Conservation (phyloP, 106 monocot species). For the Ottelia alismoides region DNA sequence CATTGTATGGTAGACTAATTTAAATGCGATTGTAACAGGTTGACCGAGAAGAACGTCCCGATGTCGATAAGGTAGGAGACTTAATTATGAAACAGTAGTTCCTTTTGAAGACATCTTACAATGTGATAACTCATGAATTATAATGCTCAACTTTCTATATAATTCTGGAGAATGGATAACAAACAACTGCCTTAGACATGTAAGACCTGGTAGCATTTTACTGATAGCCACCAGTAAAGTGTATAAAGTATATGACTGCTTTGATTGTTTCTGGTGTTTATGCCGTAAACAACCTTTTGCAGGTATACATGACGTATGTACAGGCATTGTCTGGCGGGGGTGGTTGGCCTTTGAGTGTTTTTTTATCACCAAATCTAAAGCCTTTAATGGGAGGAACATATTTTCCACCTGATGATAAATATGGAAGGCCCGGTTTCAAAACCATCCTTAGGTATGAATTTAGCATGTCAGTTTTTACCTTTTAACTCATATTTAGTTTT, state of each 20-base stretch:
- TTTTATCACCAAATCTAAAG: conserved; percentile 84
- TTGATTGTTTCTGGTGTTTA: background rate
- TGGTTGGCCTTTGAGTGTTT: conserved; percentile 94
- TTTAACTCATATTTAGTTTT: background rate
- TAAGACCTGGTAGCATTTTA: too few relatives aligned
- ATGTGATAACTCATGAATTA: too few relatives aligned
- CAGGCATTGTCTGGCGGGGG: conserved; percentile 87
- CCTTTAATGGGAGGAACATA: conserved; percentile 98
- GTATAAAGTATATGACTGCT: too few relatives aligned
- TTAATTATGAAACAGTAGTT: too few relatives aligned
- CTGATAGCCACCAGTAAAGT: too few relatives aligned
- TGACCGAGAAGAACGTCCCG: conserved; percentile 87
- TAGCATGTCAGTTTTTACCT: too few relatives aligned
- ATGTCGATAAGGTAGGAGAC: conserved; percentile 99
- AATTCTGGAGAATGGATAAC: too few relatives aligned
- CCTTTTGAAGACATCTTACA: too few relatives aligned
- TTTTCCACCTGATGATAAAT: conserved; percentile 92
- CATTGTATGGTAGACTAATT: too few relatives aligned
- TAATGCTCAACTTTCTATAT: too few relatives aligned
- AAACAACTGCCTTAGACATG: too few relatives aligned
- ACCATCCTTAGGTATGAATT: conserved; percentile 57
- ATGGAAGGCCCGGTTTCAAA: conserved; percentile 87
- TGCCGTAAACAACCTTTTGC: too few relatives aligned
- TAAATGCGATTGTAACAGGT: conserved; percentile 80
- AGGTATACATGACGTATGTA: conserved; percentile 98